These are phyloP conservation scores for Verticillium albo-atrum DNA, from an alignment of 2,329 filamentous ascomycete species.

Conservation along the genomic window DNA sequence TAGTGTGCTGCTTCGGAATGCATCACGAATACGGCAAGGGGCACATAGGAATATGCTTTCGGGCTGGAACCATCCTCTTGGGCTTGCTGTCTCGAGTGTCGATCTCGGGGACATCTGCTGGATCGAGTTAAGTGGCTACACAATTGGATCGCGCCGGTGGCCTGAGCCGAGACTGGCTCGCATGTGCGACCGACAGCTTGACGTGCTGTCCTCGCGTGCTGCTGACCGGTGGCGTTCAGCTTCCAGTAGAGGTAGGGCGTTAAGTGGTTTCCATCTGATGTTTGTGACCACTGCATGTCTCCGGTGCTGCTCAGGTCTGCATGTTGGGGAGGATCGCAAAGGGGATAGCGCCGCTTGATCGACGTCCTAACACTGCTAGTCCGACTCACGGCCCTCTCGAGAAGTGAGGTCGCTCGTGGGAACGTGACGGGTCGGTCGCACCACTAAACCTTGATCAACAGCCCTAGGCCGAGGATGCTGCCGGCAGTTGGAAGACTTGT, in stretches of 20 bases:
- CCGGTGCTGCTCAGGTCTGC: background rate
- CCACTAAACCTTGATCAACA: background rate
- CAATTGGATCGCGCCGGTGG: background rate
- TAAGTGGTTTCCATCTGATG: background rate
- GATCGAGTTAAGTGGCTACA: background rate
- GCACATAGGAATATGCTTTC: background rate
- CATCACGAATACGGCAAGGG: background rate
- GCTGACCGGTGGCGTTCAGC: background rate
- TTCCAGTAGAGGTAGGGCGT: background rate
- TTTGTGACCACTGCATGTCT: background rate
- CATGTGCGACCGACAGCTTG: background rate
- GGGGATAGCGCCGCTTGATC: background rate
- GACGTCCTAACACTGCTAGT: too few species aligned
- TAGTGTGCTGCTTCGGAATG: background rate
- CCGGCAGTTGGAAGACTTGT: too few species aligned
- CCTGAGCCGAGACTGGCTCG: background rate
- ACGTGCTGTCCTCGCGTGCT: background rate
- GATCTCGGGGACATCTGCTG: background rate
- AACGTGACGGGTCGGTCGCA: background rate
- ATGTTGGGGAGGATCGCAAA: background rate
- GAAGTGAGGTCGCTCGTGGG: background rate
- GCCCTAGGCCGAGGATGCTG: too few species aligned
- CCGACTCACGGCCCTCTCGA: background rate
- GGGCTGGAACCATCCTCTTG: background rate
- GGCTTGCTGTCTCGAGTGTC: constrained; percentile 12